Evolutionary conservation across 192 early-diverging fungal species (phyloP).

Genomic region (Piromyces sp.): DNA sequence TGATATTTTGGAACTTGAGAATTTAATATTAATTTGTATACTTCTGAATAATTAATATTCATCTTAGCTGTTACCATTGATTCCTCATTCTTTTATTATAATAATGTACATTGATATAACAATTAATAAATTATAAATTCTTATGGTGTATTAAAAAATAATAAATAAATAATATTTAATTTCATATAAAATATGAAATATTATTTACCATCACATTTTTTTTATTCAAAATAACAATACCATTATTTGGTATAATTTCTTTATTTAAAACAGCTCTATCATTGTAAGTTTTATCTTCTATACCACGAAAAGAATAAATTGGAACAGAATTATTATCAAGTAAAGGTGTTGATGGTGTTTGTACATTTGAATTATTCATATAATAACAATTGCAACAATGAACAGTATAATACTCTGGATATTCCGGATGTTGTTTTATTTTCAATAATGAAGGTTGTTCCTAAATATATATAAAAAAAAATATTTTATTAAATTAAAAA

Average conservation of each 20-base stretch:
- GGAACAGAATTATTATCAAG: not conserved
- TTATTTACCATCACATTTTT: not conserved
- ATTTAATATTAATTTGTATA: not conserved
- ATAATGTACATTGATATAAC: not conserved
- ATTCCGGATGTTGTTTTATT: not conserved
- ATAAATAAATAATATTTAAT: too few relatives aligned
- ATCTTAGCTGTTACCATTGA: not conserved
- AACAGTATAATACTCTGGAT: not conserved
- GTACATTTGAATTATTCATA: not conserved
- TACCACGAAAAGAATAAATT: not conserved
- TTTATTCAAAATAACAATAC: not conserved
- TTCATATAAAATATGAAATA: too few relatives aligned
- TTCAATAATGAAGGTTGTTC: not conserved
- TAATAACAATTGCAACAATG: not conserved
- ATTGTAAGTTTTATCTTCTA: not conserved
- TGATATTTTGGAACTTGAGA: not conserved
- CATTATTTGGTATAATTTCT: not conserved
- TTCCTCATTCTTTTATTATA: not conserved
- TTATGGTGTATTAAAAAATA: too few relatives aligned
- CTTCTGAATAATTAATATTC: not conserved
- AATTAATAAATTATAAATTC: too few relatives aligned
- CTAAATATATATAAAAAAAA: not conserved
- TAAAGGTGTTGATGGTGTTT: not conserved
- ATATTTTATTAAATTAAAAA: too few relatives aligned
- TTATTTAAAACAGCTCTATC: not conserved